Evolutionary conservation across 495 filamentous ascomycete genomes (phyloP), one percentile per base, ranked within the genome.

Genomic region (Letharia columbiana): DNA sequence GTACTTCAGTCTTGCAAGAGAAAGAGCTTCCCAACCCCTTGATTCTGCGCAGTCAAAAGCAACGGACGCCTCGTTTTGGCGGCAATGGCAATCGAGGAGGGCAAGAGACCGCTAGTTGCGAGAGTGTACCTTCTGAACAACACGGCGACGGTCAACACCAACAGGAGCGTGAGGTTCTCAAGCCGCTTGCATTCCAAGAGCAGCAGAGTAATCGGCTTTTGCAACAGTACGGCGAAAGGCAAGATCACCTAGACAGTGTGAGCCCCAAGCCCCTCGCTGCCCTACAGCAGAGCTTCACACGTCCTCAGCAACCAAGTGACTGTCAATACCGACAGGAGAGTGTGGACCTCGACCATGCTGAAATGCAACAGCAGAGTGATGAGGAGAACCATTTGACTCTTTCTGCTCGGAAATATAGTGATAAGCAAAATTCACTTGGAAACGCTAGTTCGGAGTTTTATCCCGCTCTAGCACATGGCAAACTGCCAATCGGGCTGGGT

Each of bases 401-500:
- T 9, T 57, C 54, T 37, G 33, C 54, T 57, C 54, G 54, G 10
- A 57, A 33, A 57, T 57, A 57, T 37, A 2, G 28, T 56, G 52
- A 18, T 18, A 4, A 35, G 0, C 12, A 8, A 17, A 35, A 35
- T 56, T 56, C 52, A 35, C 52, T 56, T 35, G 52, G 12, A 31
- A 33, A 56, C 54, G 33, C 33, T 57, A 57, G 17, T 33, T 35
- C 54, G 54, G 54, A 57, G 28, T 33, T 57, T 57, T 17, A 57
- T 57, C 33, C 54, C 31, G 33, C 54, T 57, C 31, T 37, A 57
- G 15, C 54, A 20, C 31, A 37, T 35, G 54, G 7, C 17, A 37
- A 57, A 33, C 1, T 20, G 20, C 54, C 54, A 57, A 57, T 57
- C 54, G 54, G 54, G 17, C 54, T 37, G 15, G 33, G 5, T 3